Evolutionary conservation across 805 yeast genomes (phyloP).

Genomic region (Wickerhamomyces xylosicus): DNA sequence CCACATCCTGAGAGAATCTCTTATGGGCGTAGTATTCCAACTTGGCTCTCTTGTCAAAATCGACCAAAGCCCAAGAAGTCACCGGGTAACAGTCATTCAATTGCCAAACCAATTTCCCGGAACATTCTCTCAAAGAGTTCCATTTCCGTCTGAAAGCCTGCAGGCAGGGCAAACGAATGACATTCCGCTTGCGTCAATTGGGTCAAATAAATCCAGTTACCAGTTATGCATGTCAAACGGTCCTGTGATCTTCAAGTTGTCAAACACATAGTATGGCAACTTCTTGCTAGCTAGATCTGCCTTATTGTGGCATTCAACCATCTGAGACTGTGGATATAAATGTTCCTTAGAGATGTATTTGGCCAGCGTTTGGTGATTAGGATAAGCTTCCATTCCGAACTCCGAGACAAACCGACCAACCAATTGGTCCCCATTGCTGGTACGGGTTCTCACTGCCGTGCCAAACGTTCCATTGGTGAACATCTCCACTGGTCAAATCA

Average conservation of each 20-base stretch:
- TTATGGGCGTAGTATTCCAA: conserved; percentile 36
- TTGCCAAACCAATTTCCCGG: conserved; percentile 46
- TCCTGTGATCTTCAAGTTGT: conserved; percentile 27
- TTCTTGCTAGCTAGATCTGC: conserved; percentile 37
- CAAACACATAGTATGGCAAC: conserved; percentile 34
- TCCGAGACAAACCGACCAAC: conserved; percentile 42
- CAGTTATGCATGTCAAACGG: conserved; percentile 27
- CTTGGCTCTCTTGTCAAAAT: conserved; percentile 31
- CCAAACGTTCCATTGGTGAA: conserved; percentile 51
- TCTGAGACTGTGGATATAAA: conserved; percentile 31
- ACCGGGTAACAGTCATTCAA: conserved; percentile 45
- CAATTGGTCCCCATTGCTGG: conserved; percentile 34
- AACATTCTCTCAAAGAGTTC: conserved; percentile 26
- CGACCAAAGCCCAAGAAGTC: conserved; percentile 40
- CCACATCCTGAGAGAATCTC: conserved; percentile 26
- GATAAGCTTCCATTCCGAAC: conserved; percentile 44
- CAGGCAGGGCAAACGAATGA: conserved; percentile 35
- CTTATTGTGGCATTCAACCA: conserved; percentile 37
- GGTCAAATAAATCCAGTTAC: conserved; percentile 39
- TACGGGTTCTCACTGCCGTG: conserved; percentile 40
- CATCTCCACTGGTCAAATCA: conserved; percentile 35
- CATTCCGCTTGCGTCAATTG: conserved; percentile 45
- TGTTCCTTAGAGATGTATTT: conserved; percentile 25
- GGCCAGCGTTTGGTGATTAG: conserved; percentile 26
- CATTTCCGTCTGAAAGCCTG: conserved; percentile 36